A percentile compares a stretch with the other conserved stretches of the same genome.
phyloP scores from a whole-genome alignment of 2,329 filamentous ascomycete genomes.

The Esteya vermicola region DNA sequence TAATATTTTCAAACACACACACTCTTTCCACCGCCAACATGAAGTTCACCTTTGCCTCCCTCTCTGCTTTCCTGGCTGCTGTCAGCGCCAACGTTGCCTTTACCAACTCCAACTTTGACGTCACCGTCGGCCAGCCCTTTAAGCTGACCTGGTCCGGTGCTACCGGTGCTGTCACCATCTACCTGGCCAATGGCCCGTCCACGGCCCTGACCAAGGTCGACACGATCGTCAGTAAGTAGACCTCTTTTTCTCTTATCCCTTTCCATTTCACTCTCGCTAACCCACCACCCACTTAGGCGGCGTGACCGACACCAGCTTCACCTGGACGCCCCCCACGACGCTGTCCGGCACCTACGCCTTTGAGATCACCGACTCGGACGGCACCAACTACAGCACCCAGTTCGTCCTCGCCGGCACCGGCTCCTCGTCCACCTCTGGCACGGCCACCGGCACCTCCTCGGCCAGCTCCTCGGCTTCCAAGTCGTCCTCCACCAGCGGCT shows the following conservation, averaged over 20 bases:
- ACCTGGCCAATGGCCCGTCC: slow-evolving; percentile 23
- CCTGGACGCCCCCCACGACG: slow-evolving; percentile 21
- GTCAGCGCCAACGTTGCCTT: slow-evolving; percentile 15
- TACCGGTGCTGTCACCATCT: slow-evolving; percentile 26
- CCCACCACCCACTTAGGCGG: slow-evolving; percentile 14
- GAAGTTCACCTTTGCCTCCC: slow-evolving; percentile 21
- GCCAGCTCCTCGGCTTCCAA: slow-evolving; percentile 8
- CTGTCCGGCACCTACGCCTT: slow-evolving; percentile 29
- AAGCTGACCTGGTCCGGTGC: slow-evolving; percentile 27
- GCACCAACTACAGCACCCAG: slow-evolving; percentile 28
- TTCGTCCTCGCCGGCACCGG: slow-evolving; percentile 18
- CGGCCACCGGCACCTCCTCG: slow-evolving; percentile 10
- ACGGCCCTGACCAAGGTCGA: slow-evolving; percentile 20
- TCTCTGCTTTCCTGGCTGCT: slow-evolving; percentile 21
- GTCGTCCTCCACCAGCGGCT: slow-evolving; percentile 10
- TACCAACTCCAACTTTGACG: slow-evolving; percentile 16
- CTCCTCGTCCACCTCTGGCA: slow-evolving; percentile 6
- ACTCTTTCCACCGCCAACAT: slow-evolving; percentile 13
- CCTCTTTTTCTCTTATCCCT: background rate
- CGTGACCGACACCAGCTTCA: slow-evolving; percentile 20
- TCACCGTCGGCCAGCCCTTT: slow-evolving; percentile 25
- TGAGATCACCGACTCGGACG: slow-evolving; percentile 24
- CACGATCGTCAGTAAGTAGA: slow-evolving; percentile 21
- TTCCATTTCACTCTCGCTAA: background rate
- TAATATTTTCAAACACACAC: no score